phyloP scores from a whole-genome alignment of 2,329 filamentous ascomycete species.

The Colletotrichum lini region DNA sequence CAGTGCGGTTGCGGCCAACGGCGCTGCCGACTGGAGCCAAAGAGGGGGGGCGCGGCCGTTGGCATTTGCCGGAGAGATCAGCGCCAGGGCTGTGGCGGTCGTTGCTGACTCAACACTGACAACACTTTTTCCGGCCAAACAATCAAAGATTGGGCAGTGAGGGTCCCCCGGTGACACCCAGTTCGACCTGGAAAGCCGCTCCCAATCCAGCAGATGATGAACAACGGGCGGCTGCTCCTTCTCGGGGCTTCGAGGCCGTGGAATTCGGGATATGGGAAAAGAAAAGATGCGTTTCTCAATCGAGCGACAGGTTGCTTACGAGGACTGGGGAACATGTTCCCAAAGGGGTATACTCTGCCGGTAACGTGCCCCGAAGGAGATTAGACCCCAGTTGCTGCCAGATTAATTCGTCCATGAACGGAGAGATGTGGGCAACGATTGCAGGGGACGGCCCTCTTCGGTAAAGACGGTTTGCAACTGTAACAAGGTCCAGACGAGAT shows the following conservation, averaged over 20 bases:
- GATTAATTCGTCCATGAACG: conserved; percentile 34
- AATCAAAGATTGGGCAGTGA: conserved; percentile 22
- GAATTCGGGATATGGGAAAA: conserved; percentile 19
- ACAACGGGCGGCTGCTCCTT: conserved; percentile 16
- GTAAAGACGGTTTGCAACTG: conserved; percentile 46
- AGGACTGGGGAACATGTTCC: conserved; percentile 53
- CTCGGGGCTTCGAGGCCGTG: conserved; percentile 27
- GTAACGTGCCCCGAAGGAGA: conserved; percentile 53
- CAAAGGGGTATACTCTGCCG: conserved; percentile 55
- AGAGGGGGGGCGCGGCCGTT: conserved; percentile 9
- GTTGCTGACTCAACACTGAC: conserved; percentile 41
- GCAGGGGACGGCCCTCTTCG: conserved; percentile 44
- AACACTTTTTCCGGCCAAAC: conserved; percentile 26
- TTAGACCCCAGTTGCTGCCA: conserved; percentile 45
- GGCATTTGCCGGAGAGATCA: conserved; percentile 37
- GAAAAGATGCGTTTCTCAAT: conserved; percentile 52
- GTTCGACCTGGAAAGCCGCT: conserved; percentile 7
- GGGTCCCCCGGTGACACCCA: conserved; percentile 5
- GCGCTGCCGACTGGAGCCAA: conserved; percentile 33
- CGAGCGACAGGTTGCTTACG: conserved; percentile 52
- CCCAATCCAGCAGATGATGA: conserved; percentile 24
- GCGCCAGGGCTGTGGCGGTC: conserved; percentile 28
- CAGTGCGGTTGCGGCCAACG: conserved; percentile 38
- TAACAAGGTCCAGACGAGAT: conserved; percentile 39
- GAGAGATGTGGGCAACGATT: conserved; percentile 30